Percentiles rank a stretch among this genome's conserved stretches.
phyloP scores from a whole-genome alignment of 495 filamentous ascomycete genomes.

The Penicillium antarcticum region DNA sequence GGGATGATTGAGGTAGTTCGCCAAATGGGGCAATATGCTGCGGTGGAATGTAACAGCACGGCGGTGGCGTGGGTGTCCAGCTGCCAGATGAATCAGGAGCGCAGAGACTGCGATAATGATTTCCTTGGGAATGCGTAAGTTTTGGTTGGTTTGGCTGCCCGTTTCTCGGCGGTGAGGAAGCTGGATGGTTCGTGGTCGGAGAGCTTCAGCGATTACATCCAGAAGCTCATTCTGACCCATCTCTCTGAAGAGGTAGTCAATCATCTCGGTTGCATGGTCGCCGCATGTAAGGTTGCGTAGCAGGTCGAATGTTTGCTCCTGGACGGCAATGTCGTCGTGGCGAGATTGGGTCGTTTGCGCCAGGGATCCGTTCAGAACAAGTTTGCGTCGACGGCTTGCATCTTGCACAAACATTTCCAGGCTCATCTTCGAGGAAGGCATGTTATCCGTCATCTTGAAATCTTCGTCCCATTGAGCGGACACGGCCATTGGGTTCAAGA shows the following conservation, averaged over 20 bases:
- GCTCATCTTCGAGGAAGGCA: slow-evolving; percentile 41
- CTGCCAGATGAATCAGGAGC: slow-evolving; percentile 82
- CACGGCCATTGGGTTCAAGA: slow-evolving; percentile 58
- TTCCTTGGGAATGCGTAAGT: slow-evolving; percentile 56
- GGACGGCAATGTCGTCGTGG: slow-evolving; percentile 77
- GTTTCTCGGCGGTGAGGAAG: slow-evolving; percentile 37
- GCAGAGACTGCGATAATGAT: slow-evolving; percentile 72
- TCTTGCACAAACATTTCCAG: slow-evolving; percentile 41
- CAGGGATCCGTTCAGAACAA: slow-evolving; percentile 46
- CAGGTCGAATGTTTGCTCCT: slow-evolving; percentile 85
- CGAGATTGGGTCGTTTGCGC: slow-evolving; percentile 52
- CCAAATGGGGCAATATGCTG: slow-evolving; percentile 48
- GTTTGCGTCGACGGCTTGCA: slow-evolving; percentile 40
- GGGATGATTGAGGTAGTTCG: slow-evolving; percentile 62
- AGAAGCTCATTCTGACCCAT: slow-evolving; percentile 76
- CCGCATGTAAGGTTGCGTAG: slow-evolving; percentile 86
- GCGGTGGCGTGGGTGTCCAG: slow-evolving; percentile 70
- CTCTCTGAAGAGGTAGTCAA: slow-evolving; percentile 73
- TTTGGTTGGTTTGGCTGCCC: slow-evolving; percentile 21
- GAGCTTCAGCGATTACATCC: slow-evolving; percentile 68
- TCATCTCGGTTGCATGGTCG: slow-evolving; percentile 65
- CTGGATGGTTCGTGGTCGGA: slow-evolving; percentile 52
- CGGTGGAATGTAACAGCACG: slow-evolving; percentile 67
- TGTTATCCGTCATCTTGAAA: slow-evolving; percentile 56
- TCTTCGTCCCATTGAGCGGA: slow-evolving; percentile 63